Evolutionary conservation across 169 alveolate genomes (phyloP), one percentile per base, ranked within the genome.

Genomic region (Plasmodium adleri): DNA sequence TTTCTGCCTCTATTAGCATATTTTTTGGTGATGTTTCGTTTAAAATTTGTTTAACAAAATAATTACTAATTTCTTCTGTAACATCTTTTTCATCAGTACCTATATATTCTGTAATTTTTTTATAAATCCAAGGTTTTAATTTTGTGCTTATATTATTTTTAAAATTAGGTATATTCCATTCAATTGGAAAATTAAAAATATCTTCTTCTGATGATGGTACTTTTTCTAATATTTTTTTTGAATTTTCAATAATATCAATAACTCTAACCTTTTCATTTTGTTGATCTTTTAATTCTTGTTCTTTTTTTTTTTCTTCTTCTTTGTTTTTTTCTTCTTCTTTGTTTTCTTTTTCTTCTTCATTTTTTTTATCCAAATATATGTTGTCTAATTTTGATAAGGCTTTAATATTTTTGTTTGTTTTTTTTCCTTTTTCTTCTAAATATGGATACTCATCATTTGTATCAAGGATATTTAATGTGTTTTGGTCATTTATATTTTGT

Each of bases 31-130:
- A 17, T 5, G 96, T 94, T 32, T 92, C 94, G 24, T 93, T 96
- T 39, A 78, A 52, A 17, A 95, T 88, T 26, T 95, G 93, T 50
- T 85, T 72, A 43, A 88, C 63, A 54, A 94, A 75, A 74, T 88
- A 94, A 54, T 91, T 45, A 28, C 91, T 95, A 10, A 95, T 64
- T 68, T 94, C 96, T 60, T 93, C 96, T 13, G 66, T 83, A 2
- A 91, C 91, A 47, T 93, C 95, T 13, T 88, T 47, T 71, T 95
- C 97, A 49, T 94, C 97, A n/a, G 92, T 92, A 22, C 97, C 97
- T 96, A 95, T 94, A 66, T 80, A 94, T 76, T 95, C 97, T 15
- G 76, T 64, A 15, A 95, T 88, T 71, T 95, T 93, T 86, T 88
- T 76, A 28, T 91, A 66, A 59, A 95, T 94, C 97, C 97, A 95